Conservation (phyloP, 495 filamentous ascomycete species). For the Talaromyces trachyspermus region DNA sequence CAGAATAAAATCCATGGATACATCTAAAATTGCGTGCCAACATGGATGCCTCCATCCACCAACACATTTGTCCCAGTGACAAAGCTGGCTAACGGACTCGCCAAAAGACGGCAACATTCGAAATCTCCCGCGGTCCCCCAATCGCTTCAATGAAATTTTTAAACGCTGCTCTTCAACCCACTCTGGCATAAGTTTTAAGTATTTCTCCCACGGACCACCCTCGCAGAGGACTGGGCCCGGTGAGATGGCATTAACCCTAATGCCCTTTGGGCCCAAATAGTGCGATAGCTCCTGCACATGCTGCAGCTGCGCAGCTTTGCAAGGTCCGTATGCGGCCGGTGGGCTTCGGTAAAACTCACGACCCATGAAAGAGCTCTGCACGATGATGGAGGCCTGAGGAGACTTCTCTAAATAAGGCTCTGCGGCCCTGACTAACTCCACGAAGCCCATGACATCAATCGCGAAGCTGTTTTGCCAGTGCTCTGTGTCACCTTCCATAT, state of each 20-base stretch:
- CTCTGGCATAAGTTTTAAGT: not conserved
- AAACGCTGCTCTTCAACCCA: slow-evolving; percentile 12
- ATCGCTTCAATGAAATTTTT: slow-evolving; percentile 9
- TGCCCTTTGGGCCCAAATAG: slow-evolving; percentile 8
- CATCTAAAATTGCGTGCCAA: slow-evolving; percentile 8
- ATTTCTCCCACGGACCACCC: slow-evolving; percentile 9
- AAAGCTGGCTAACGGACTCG: slow-evolving; percentile 8
- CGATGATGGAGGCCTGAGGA: slow-evolving; percentile 3
- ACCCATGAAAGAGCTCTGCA: slow-evolving; percentile 11
- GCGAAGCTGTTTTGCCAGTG: slow-evolving; percentile 10
- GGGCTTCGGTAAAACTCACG: slow-evolving; percentile 11
- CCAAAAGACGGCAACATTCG: slow-evolving; percentile 11
- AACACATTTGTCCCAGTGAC: slow-evolving; percentile 7
- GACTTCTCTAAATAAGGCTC: slow-evolving; percentile 10
- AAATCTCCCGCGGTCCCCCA: slow-evolving; percentile 7
- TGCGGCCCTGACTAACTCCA: slow-evolving; percentile 9
- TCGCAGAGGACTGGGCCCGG: slow-evolving; percentile 9
- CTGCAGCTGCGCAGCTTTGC: slow-evolving; percentile 9
- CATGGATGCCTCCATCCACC: slow-evolving; percentile 10
- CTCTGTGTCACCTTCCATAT: slow-evolving; percentile 11
- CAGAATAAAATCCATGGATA: no score
- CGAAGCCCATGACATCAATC: slow-evolving; percentile 13
- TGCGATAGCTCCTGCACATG: slow-evolving; percentile 10
- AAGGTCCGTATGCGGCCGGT: slow-evolving; percentile 6
- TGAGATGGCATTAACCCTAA: slow-evolving; percentile 13